Evolutionary conservation across 2,329 filamentous ascomycete genomes (phyloP).

Genomic region (Phialemoniopsis sp.): DNA sequence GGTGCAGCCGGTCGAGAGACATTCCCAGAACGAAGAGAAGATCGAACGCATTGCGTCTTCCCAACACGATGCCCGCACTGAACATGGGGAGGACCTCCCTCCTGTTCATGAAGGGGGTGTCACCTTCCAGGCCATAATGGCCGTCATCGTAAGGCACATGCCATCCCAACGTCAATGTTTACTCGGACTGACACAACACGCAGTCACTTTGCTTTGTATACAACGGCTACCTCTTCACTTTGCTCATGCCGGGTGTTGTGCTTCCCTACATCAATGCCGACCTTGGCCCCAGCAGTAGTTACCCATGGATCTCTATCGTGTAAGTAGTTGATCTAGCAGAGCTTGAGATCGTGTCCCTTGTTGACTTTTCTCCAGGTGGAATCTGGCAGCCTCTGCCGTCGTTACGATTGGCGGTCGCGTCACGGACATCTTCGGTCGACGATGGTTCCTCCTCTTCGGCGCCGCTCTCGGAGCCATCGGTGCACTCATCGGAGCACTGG

Average conservation of each 20-base stretch:
- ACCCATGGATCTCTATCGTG: conserved; percentile 25
- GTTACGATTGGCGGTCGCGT: conserved; percentile 18
- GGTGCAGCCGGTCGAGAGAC: too few relatives aligned
- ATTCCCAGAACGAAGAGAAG: too few relatives aligned
- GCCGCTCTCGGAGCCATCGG: conserved; percentile 25
- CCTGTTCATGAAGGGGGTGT: conserved; percentile 1
- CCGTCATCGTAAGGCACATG: background rate
- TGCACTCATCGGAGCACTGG: conserved; percentile 29
- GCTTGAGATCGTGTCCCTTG: too few relatives aligned
- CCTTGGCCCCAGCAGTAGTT: conserved; percentile 23
- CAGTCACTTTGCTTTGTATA: conserved; percentile 10
- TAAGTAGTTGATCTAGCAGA: too few relatives aligned
- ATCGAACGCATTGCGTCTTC: too few relatives aligned
- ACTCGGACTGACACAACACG: background rate
- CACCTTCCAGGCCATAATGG: conserved; percentile 3
- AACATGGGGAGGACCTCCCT: too few relatives aligned
- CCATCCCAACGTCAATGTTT: background rate
- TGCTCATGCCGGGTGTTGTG: conserved; percentile 18
- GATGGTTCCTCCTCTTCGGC: conserved; percentile 28
- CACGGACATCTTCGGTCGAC: conserved; percentile 30
- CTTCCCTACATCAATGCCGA: conserved; percentile 26
- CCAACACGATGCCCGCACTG: too few relatives aligned
- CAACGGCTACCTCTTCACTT: conserved; percentile 16
- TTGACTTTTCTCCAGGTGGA: conserved; percentile 1
- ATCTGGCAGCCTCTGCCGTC: conserved; percentile 3